Evolutionary conservation across 1,284 basidiomycete species (phyloP).

Genomic region (Trichosporon sp.): DNA sequence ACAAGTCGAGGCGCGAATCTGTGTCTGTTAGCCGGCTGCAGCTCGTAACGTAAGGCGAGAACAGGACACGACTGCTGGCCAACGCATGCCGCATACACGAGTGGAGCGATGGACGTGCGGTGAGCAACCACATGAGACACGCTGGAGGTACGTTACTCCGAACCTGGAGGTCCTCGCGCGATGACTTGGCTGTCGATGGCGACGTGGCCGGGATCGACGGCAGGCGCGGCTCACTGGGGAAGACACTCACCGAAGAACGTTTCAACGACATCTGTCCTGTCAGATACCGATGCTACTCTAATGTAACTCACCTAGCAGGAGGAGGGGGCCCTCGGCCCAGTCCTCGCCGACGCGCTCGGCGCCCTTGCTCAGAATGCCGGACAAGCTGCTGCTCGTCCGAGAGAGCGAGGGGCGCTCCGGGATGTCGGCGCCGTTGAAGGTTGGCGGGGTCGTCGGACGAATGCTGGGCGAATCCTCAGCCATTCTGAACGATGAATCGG

Average conservation of each 20-base stretch:
- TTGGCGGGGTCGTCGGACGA: background rate
- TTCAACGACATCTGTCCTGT: conserved; percentile 45
- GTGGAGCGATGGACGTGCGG: background rate
- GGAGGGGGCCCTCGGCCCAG: conserved; percentile 36
- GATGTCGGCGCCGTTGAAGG: background rate
- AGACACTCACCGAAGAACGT: conserved; percentile 46
- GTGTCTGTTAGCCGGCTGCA: background rate
- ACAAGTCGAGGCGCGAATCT: conserved; percentile 81
- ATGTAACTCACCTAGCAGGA: conserved; percentile 36
- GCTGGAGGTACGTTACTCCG: background rate
- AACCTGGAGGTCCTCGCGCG: background rate
- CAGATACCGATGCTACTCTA: background rate
- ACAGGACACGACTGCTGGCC: too few species aligned
- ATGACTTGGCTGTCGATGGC: too few species aligned
- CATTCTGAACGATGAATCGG: background rate
- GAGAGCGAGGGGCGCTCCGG: conserved; percentile 5
- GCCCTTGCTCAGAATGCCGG: conserved; percentile 30
- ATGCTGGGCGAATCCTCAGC: conserved; percentile 14
- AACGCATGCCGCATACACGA: background rate
- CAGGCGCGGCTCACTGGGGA: background rate
- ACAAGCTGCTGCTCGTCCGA: conserved; percentile 25
- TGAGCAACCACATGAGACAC: background rate
- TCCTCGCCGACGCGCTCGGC: conserved; percentile 44
- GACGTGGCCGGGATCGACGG: background rate
- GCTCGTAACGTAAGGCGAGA: background rate